Base-by-base conservation (phyloP, 305 asterid genomes). In the Striga hermonthica region DNA sequence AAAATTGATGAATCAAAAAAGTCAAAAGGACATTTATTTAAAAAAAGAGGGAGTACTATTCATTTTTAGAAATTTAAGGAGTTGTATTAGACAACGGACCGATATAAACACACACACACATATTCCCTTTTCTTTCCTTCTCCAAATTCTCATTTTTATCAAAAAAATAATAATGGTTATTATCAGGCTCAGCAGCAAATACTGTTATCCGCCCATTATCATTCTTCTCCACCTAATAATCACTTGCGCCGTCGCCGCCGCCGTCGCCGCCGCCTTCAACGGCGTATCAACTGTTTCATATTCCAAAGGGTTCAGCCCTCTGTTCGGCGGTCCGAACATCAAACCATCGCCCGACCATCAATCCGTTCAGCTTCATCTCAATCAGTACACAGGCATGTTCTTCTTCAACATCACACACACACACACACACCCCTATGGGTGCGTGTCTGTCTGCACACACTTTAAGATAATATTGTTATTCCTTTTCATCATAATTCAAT, bases 241-340 rank as follows among this genome's bases (percentile, higher is more conserved):
- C 2, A 22, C 31, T 22, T 22, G 31, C 2, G 31, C 1, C 31
- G 31, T 22, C 31, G 1, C n/a, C n/a, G 72, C 75, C 1, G 2
- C 4, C 60, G 70, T 67, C 59, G 72, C 72, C 36, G 71, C 83
- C 7, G 73, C 63, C 55, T 69, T 77, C 56, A 74, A 74, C 75
- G 43, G 75, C 74, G 37, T 86, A 12, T 69, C 87, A 7, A 75
- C 89, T 38, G 53, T 84, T 44, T 81, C 90, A 5, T 91, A 82
- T 70, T 59, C 45, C 62, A 68, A 67, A 69, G 92, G 93, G 59
- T 89, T 89, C 79, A 68, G 62, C 57, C 81, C 86, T 65, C 78
- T 91, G 0, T 91, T 84, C 39, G 98, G 98, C n/a, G 86, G 85
- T 47, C 41, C 75, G 22, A 91, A 91, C 44, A 61, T 84, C 81